A percentile compares a stretch with the other conserved stretches of the same genome.
These are phyloP conservation scores for Pyrenula massariospora DNA, from an alignment of 495 filamentous ascomycete genomes.

Conservation along the genomic window DNA sequence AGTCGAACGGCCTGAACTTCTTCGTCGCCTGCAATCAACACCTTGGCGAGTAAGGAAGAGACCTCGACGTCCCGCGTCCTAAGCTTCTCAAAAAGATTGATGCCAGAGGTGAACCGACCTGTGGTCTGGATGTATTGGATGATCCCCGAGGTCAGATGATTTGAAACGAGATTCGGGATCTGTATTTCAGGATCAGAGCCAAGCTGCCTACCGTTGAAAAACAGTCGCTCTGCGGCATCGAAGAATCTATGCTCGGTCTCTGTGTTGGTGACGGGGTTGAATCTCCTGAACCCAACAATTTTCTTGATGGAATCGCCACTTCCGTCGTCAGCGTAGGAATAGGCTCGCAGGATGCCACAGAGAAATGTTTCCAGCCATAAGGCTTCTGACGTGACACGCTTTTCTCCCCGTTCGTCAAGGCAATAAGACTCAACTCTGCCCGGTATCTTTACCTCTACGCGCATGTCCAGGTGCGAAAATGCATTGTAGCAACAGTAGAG, in stretches of 20 bases:
- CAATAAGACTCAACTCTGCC: constrained; percentile 92
- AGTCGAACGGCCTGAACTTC: constrained; percentile 88
- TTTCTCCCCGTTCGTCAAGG: constrained; percentile 91
- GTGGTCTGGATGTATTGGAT: constrained; percentile 96
- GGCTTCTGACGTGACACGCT: constrained; percentile 78
- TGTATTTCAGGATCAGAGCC: constrained; percentile 96
- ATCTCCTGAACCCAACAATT: constrained; percentile 86
- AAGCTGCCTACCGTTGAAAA: constrained; percentile 86
- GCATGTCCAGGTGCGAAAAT: constrained; percentile 96
- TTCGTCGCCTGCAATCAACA: constrained; percentile 86
- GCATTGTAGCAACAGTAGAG: constrained; percentile 99
- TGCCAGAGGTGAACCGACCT: constrained; percentile 86
- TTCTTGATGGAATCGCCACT: constrained; percentile 82
- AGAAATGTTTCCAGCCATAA: constrained; percentile 97
- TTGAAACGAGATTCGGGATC: constrained; percentile 93
- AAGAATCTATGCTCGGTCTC: constrained; percentile 95
- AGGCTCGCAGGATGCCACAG: constrained; percentile 83
- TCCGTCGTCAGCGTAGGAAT: constrained; percentile 92
- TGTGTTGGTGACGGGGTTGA: constrained; percentile 94
- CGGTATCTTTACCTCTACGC: constrained; percentile 91
- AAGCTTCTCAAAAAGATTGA: constrained; percentile 96
- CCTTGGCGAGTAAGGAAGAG: constrained; percentile 79
- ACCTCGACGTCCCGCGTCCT: constrained; percentile 84
- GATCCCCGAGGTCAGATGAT: constrained; percentile 82
- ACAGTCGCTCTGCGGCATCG: constrained; percentile 86